These are phyloP conservation scores for Astrephomene gubernaculifera DNA, from an alignment of 139 green algal genomes.

Conservation along the genomic window DNA sequence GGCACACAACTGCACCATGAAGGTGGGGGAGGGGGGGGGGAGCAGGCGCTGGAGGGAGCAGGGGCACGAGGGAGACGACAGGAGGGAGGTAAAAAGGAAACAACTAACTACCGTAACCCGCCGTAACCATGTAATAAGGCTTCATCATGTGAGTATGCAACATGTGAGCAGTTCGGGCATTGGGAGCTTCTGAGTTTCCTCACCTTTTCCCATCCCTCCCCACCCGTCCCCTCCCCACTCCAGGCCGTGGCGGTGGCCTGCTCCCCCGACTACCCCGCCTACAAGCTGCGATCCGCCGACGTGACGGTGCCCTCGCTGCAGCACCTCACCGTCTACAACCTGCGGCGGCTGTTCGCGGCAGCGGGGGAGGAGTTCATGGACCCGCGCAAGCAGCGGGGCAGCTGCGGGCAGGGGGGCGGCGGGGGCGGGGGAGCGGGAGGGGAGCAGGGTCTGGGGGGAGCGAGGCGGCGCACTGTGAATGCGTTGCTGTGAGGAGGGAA, in stretches of 20 bases:
- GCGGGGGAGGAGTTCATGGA: conserved; percentile 71
- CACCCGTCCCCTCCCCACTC: background rate
- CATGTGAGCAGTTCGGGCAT: no score
- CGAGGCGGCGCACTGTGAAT: background rate
- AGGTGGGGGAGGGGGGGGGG: conserved; percentile 26
- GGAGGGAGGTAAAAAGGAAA: no score
- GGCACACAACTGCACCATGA: conserved; percentile 94
- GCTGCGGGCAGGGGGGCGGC: background rate
- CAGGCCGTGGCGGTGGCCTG: conserved; percentile 37
- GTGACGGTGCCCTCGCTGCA: conserved; percentile 77
- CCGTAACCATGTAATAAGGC: no score
- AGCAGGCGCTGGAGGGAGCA: no score
- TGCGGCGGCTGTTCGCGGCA: conserved; percentile 79
- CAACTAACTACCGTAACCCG: no score
- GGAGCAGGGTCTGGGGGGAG: no score
- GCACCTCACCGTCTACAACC: conserved; percentile 90
- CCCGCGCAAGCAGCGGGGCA: conserved; percentile 27
- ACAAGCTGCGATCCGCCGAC: conserved; percentile 81
- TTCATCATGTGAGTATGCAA: no score
- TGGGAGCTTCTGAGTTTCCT: no score
- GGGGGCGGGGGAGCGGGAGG: no score
- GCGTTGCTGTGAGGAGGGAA: background rate
- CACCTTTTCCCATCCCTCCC: background rate
- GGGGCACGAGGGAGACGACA: no score
- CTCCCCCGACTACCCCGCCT: conserved; percentile 37